These are phyloP conservation scores for Cladosporium sp. DNA, from an alignment of 2,329 filamentous ascomycete genomes.

Conservation along the genomic window DNA sequence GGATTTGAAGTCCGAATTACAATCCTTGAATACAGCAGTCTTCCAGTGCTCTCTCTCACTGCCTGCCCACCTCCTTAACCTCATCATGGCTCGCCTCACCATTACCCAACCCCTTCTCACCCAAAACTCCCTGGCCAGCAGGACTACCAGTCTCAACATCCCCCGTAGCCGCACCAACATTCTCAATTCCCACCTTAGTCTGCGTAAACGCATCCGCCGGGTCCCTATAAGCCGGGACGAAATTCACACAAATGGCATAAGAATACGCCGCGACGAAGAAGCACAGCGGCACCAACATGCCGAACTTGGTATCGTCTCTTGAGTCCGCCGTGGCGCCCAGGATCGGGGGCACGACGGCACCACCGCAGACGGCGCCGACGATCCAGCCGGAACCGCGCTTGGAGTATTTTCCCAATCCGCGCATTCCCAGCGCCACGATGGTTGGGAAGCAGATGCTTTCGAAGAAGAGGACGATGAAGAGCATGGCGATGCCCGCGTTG, in stretches of 20 bases:
- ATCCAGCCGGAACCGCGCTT: slow-evolving; percentile 74
- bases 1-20: too few species aligned
- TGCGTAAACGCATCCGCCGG: slow-evolving; percentile 56
- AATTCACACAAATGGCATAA: slow-evolving; percentile 54
- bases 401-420: slow-evolving; percentile 70
- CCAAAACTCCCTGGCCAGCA: neutral
- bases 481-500: slow-evolving; percentile 54
- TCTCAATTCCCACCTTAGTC: slow-evolving; percentile 42
- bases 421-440: slow-evolving; percentile 73
- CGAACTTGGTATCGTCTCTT: slow-evolving; percentile 55
- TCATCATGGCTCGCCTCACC: slow-evolving; percentile 5
- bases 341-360: slow-evolving; percentile 69
- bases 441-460: slow-evolving; percentile 81
- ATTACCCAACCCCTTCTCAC: slow-evolving; percentile 2
- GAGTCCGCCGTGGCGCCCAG: slow-evolving; percentile 64
- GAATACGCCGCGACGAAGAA: slow-evolving; percentile 46
- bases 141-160: slow-evolving; percentile 7
- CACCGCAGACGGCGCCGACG: slow-evolving; percentile 66
- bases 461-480: slow-evolving; percentile 68
- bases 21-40: too few species aligned
- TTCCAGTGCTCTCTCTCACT: slow-evolving; percentile 40
- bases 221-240: slow-evolving; percentile 58
- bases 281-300: slow-evolving; percentile 62
- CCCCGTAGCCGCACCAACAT: slow-evolving; percentile 12
- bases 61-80: slow-evolving; percentile 9